Evolutionary conservation across 345 rosid genomes (phyloP).

Genomic region (Aethionema arabicum): DNA sequence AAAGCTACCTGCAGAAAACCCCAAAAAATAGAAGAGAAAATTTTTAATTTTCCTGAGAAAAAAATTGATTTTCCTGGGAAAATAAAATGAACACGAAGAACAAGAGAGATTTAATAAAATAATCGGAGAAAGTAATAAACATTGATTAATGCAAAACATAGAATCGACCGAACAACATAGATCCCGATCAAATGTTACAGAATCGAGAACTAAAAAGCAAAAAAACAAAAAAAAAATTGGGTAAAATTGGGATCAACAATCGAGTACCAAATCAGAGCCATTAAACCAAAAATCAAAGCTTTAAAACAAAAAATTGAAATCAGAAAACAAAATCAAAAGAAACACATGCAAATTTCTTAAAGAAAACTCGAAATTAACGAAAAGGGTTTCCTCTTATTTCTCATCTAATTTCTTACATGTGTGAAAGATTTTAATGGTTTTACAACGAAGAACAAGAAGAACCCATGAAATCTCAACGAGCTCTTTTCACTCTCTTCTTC

Average conservation of each 20-base stretch:
- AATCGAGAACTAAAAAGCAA: conserved; percentile 5
- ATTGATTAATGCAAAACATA: conserved; percentile 25
- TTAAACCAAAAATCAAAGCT: conserved; percentile 39
- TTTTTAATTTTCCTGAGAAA: too few relatives aligned
- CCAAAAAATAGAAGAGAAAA: conserved; percentile 28
- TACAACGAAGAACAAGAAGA: conserved; percentile 15
- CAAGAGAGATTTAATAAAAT: conserved; percentile 41
- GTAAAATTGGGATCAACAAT: conserved; percentile 35
- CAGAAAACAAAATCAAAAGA: conserved; percentile 24
- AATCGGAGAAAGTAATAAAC: conserved; percentile 47
- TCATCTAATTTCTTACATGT: conserved; percentile 47
- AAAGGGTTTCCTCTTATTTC: not conserved
- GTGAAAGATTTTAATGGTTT: conserved; percentile 12
- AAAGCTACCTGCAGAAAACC: conserved; percentile 46
- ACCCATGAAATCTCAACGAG: conserved; percentile 25
- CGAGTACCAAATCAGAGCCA: conserved; percentile 38
- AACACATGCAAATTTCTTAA: conserved; percentile 30
- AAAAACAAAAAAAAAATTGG: not conserved
- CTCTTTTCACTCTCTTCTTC: conserved; percentile 30
- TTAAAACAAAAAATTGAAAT: conserved; percentile 40
- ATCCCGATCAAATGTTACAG: conserved; percentile 69
- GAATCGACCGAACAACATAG: conserved; percentile 76
- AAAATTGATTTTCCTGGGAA: conserved; percentile 16
- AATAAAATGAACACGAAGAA: not conserved
- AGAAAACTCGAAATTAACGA: not conserved